Evolutionary conservation across 345 rosid genomes (phyloP), one percentile per base, ranked within the genome.

Genomic region (Linum usitatissimum): DNA sequence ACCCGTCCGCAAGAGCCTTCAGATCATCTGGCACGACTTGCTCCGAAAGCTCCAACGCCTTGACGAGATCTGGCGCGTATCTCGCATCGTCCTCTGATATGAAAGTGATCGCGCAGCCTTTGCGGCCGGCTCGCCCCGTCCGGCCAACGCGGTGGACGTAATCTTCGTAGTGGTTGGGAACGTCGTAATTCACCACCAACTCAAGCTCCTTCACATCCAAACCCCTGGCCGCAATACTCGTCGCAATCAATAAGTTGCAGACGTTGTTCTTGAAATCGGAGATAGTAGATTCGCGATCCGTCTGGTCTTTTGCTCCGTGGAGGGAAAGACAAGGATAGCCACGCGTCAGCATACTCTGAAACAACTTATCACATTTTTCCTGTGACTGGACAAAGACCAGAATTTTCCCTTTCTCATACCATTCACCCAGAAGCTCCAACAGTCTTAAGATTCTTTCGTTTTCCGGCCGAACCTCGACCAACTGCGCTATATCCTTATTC

Each of bases 61-160:
- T 93, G 36, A 84, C 82, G 64, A 93, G 92, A 81, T 93, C 97
- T 48, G 99, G 99, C 6, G 99, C 94, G 81, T 87, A 93, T 80
- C 84, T 86, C 21, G 87, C 90, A 77, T 93, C 96, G 4, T 87
- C 94, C 75, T 90, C 90, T 1, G 96, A 86, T 61, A 90, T 83
- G 75, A 90, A 93, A 64, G 99, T 93, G 68, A 90, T 80, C 49
- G 94, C 97, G 76, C 96, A 90, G 62, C 99, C 99, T 70, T 86
- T 90, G 61, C 88, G 76, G 34, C 99, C 97, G 62, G 99, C 96
- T 70, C 99, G 80, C 64, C 96, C 99, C 30, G 99, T 93, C 75
- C 99, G 82, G 63, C 97, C 96, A 64, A 87, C 97, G n/a, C 90
- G 94, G 75, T 90, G 97, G 64, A 90, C 99, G 76, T 87, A 90